Conservation (phyloP, 495 filamentous ascomycete species). For the Talaromyces ruber region DNA sequence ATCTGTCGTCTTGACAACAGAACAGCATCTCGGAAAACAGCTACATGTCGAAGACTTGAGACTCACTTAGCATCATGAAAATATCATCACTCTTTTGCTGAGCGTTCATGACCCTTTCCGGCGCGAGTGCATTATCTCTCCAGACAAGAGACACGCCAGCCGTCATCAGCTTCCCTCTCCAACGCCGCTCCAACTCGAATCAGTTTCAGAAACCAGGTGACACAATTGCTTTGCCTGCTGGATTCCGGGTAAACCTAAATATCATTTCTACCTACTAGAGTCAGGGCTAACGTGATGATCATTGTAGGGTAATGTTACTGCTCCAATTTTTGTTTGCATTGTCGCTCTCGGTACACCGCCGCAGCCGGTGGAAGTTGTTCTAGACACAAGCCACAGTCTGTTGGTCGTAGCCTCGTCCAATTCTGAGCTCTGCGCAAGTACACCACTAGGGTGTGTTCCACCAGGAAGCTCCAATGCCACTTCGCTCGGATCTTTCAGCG, state of each 20-base stretch:
- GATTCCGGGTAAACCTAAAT: background rate
- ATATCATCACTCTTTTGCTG: background rate
- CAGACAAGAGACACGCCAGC: background rate
- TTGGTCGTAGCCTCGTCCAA: conserved; percentile 36
- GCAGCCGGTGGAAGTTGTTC: conserved; percentile 42
- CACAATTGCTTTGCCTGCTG: background rate
- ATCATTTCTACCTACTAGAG: background rate
- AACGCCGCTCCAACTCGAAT: background rate
- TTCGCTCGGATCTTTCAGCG: conserved; percentile 40
- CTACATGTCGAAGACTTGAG: too few species aligned
- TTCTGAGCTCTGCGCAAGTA: background rate
- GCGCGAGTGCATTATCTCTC: background rate
- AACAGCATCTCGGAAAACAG: too few species aligned
- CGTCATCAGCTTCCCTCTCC: background rate
- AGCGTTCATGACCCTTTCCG: background rate
- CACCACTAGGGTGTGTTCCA: background rate
- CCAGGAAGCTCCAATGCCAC: background rate
- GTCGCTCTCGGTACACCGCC: conserved; percentile 53
- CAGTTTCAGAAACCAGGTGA: background rate
- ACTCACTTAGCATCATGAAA: background rate
- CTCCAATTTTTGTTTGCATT: background rate
- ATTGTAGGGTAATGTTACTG: background rate
- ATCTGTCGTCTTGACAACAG: too few species aligned
- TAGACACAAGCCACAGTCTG: conserved; percentile 68
- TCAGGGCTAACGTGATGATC: background rate